Evolutionary conservation across 2,329 filamentous ascomycete species (phyloP).

Genomic region (Grosmannia serpens): DNA sequence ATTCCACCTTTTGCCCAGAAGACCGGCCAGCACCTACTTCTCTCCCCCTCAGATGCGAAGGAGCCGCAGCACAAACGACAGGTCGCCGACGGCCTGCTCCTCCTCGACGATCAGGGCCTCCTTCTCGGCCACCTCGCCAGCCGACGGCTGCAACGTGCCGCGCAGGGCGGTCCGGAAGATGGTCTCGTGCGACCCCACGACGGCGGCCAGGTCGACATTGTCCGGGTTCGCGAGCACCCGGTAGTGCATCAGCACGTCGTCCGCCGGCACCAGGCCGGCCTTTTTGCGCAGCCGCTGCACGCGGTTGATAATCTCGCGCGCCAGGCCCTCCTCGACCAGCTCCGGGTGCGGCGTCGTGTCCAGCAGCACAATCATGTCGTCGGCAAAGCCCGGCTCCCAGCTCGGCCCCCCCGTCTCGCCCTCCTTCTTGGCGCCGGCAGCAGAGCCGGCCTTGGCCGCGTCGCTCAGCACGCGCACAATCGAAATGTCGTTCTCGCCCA

Average conservation of each 20-base stretch:
- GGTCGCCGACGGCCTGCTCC: slow-evolving; percentile 41
- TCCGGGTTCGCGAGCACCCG: slow-evolving; percentile 69
- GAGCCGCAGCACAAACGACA: slow-evolving; percentile 12
- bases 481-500: slow-evolving; percentile 71
- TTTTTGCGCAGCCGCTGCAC: slow-evolving; percentile 91
- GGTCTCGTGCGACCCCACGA: slow-evolving; percentile 55
- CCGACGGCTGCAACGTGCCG: slow-evolving; percentile 55
- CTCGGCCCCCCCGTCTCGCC: slow-evolving; percentile 1
- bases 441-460: slow-evolving; percentile 43
- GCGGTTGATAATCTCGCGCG: slow-evolving; percentile 83
- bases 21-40: background rate
- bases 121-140: slow-evolving; percentile 42
- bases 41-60: slow-evolving; percentile 4
- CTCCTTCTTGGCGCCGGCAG: slow-evolving; percentile 70
- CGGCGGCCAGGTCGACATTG: slow-evolving; percentile 56
- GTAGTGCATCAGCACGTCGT: slow-evolving; percentile 95
- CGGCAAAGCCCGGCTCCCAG: slow-evolving; percentile 13
- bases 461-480: slow-evolving; percentile 72
- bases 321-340: slow-evolving; percentile 77
- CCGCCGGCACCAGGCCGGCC: slow-evolving; percentile 78
- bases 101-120: slow-evolving; percentile 64
- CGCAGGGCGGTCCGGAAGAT: slow-evolving; percentile 68
- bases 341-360: slow-evolving; percentile 69
- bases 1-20: background rate
- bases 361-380: slow-evolving; percentile 78